Evolutionary conservation across 2,329 filamentous ascomycete species (phyloP), one percentile per base, ranked within the genome.

Genomic region (Talaromyces sp.): DNA sequence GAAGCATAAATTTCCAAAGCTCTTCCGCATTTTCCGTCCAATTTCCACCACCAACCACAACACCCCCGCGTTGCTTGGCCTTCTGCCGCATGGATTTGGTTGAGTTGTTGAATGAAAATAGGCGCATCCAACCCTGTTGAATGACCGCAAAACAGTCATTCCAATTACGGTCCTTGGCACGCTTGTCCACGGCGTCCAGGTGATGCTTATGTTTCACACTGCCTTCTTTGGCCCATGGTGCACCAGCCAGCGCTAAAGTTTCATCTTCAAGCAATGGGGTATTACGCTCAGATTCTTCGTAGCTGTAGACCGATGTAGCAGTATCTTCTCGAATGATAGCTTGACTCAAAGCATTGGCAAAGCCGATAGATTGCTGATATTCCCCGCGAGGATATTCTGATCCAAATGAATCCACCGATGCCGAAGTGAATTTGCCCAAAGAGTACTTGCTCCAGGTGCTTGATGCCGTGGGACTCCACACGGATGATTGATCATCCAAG

Each of bases 171-270:
- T 97, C 93, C 74, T 93, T 97, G 56, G 92, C 89, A 70, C 91
- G 90, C 77, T 94, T 96, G 61, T 96, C 92, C 32, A 91, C 81
- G 4, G 90, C 86, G 69, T 97, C 93, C 3, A 97, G 82, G 67
- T 97, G 93, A 70, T 97, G 93, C 74, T 97, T 97, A 77, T 99
- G 93, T 62, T 93, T 93, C 17, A 97, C 80, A 63, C 95, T 90
- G 57, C 94, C 94, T 74, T 99, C 94, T 75, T 99, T 99, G 24
- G 95, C 88, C 94, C 94, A 99, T 0, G 94, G 94, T n/a, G 94
- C 90, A 20, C 94, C 94, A 10, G 89, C 86, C 35, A 99, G 85
- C 67, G 96, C 92, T 11, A 99, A 82, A 0, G 88, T 91, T 66
- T 99, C 94, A 65, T 97, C 94, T 65, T 97, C 93, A 0, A 97